Evolutionary conservation across 306 rosid species (phyloP), one percentile per base, ranked within the genome.

Genomic region (Calophaca sinica): DNA sequence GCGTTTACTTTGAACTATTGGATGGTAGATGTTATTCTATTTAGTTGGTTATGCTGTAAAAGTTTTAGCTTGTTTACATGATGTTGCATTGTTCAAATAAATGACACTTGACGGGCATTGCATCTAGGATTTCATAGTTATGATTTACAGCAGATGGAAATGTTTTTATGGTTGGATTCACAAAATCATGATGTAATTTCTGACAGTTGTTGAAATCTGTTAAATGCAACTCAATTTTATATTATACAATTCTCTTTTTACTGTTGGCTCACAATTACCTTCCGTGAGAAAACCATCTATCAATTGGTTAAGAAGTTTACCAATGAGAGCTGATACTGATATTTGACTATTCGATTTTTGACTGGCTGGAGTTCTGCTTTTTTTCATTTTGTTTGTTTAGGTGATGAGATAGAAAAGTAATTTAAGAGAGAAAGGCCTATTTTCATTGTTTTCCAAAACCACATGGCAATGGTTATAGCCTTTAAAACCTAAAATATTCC

Each of bases 1-100:
- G 62, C 50, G 63, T n/a, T 49, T 58, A 10, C 32, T 44, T 74
- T 58, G 68, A 59, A 41, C 46, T 60, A 58, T 74, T 36, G 53
- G 63, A 44, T 36, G 74, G 54, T 65, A 59, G 62, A 46, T 55
- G 52, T 36, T 60, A 59, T 61, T 51, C 15, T 60, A 33, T 32
- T 59, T 67, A 51, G 46, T 54, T 20, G 35, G 8, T 54, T 54
- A 9, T 26, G 2, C 32, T 53, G 26, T 53, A 6, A 26, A 3
- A 20, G 2, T 7, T 54, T 57, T 29, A 29, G 15, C 39, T 57
- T 57, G 63, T 57, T 57, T 29, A 57, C 39, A 57, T 57, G 63
- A 57, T 31, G 14, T 69, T 55, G 41, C 68, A 14, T 15, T 75
- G 31, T 41, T 55, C 54, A 45, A 33, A 55, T 41, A 42, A n/a